A percentile compares a stretch with the other conserved stretches of the same genome.
These are phyloP conservation scores for Pontederia crassipes DNA, from an alignment of 176 grass and related monocot species.

Conservation along the genomic window DNA sequence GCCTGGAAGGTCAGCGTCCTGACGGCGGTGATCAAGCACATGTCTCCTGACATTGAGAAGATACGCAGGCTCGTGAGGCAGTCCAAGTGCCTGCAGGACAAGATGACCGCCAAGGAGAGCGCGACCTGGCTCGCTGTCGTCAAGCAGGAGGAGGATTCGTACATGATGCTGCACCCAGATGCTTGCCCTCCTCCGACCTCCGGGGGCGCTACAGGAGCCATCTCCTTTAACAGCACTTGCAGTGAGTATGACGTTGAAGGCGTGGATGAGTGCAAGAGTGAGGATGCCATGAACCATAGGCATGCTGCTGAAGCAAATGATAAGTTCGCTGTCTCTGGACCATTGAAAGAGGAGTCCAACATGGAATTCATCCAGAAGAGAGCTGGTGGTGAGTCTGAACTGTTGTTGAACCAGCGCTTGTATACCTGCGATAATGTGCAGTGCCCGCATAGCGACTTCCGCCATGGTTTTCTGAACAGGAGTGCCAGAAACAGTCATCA, in stretches of 20 bases:
- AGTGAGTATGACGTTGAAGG: conserved; percentile 75
- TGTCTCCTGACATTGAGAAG: conserved; percentile 92
- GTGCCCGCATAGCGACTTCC: not conserved
- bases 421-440: not conserved
- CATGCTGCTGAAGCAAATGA: conserved; percentile 22
- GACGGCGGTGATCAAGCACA: conserved; percentile 95
- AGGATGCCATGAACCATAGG: conserved; percentile 40
- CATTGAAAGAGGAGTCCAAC: conserved; percentile 63
- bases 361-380: conserved; percentile 63
- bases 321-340: conserved; percentile 32
- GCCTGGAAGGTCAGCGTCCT: conserved; percentile 93
- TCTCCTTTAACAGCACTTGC: conserved; percentile 62
- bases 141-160: conserved; percentile 83
- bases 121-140: conserved; percentile 73
- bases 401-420: not conserved
- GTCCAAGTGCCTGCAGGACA: conserved; percentile 94
- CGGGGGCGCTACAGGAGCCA: conserved; percentile 27
- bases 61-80: conserved; percentile 70
- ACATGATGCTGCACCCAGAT: conserved; percentile 52
- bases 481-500: conserved; percentile 2
- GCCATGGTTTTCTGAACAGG: not conserved
- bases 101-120: conserved; percentile 98
- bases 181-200: conserved; percentile 20
- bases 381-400: not conserved
- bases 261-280: conserved; percentile 53